Evolutionary conservation across 1,139 yeast species (phyloP).

Genomic region (Pichia sp.): DNA sequence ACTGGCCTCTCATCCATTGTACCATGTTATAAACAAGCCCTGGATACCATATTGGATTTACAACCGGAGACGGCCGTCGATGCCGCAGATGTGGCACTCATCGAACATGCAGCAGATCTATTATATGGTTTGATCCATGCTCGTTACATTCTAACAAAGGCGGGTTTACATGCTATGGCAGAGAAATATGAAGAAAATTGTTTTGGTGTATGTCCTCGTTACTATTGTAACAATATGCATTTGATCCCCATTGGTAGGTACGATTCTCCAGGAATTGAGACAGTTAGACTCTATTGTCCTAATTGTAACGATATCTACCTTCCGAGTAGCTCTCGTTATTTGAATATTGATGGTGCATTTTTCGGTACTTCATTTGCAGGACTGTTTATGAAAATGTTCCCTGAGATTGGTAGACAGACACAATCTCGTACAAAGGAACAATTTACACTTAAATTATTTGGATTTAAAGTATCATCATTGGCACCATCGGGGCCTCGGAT

Average conservation of each 20-base stretch:
- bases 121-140: conserved; percentile 94
- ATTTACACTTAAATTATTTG: conserved; percentile 76
- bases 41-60: conserved; percentile 83
- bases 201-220: conserved; percentile 91
- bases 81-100: conserved; percentile 48
- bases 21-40: conserved; percentile 86
- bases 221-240: conserved; percentile 86
- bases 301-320: conserved; percentile 87
- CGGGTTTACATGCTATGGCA: conserved; percentile 93
- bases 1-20: conserved; percentile 84
- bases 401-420: conserved; percentile 60
- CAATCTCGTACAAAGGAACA: conserved; percentile 43
- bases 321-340: conserved; percentile 78
- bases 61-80: conserved; percentile 58
- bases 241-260: conserved; percentile 88
- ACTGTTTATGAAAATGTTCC: conserved; percentile 79
- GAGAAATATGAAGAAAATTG: conserved; percentile 84
- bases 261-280: conserved; percentile 86
- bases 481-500: conserved; percentile 85
- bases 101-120: conserved; percentile 87
- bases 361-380: conserved; percentile 97
- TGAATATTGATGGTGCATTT: conserved; percentile 91
- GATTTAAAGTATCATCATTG: conserved; percentile 71
- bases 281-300: conserved; percentile 90
- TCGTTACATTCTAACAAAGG: conserved; percentile 79